These are phyloP conservation scores for Wickerhamiella pararugosa DNA, from an alignment of 1,139 yeast genomes.

Conservation along the genomic window DNA sequence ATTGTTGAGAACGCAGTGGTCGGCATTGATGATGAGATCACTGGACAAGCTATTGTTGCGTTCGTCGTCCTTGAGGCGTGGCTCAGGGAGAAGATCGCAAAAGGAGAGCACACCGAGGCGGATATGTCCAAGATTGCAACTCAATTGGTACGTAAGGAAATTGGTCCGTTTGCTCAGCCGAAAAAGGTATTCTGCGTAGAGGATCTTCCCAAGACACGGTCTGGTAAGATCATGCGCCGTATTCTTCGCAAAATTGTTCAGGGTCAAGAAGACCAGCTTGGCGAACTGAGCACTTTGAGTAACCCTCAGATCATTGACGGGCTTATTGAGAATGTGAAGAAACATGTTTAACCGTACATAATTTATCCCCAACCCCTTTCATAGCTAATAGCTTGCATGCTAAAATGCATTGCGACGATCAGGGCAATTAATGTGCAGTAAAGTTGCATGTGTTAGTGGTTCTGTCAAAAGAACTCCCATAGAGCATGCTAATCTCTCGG, in stretches of 20 bases:
- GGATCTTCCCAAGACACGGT: conserved; percentile 94
- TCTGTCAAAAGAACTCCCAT: too few relatives aligned
- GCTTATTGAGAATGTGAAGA: conserved; percentile 30
- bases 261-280: conserved; percentile 83
- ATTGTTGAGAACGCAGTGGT: conserved; percentile 94
- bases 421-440: too few relatives aligned
- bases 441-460: too few relatives aligned
- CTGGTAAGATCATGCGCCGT: conserved; percentile 98
- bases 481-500: too few relatives aligned
- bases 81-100: conserved; percentile 20
- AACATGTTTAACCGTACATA: too few relatives aligned
- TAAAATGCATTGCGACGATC: too few relatives aligned
- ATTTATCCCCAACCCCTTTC: too few relatives aligned
- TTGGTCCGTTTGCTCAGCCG: conserved; percentile 98
- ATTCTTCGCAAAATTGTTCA: conserved; percentile 83
- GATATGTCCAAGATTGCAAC: conserved; percentile 70
- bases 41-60: conserved; percentile 96
- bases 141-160: conserved; percentile 78
- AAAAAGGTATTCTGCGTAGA: conserved; percentile 73
- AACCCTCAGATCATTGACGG: conserved; percentile 77
- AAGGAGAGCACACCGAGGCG: conserved; percentile 31
- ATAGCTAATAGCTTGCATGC: too few relatives aligned
- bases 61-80: conserved; percentile 64
- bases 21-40: conserved; percentile 85
- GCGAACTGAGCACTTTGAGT: conserved; percentile 82